Conservation (phyloP, 176 grass and related monocot genomes). For the Eleusine indica region DNA sequence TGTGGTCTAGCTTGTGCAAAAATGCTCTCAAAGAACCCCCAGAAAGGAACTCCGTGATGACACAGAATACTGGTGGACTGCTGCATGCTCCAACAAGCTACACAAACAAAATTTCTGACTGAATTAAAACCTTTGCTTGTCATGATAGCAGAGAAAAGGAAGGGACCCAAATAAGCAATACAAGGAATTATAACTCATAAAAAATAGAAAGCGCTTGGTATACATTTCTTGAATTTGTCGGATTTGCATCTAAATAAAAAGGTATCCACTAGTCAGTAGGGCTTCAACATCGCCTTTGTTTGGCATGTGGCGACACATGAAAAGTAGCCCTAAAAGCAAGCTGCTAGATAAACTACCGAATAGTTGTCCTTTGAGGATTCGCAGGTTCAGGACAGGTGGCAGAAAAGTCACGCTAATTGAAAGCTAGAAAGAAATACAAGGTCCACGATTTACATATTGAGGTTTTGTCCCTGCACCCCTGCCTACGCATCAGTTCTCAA, state of each 20-base stretch:
- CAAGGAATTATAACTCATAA: neutral
- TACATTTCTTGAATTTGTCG: constrained; percentile 7
- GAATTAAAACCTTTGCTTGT: neutral
- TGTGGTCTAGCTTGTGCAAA: constrained; percentile 82
- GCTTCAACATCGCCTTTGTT: neutral
- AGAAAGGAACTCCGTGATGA: constrained; percentile 84
- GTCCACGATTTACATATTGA: neutral
- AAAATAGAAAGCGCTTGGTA: neutral
- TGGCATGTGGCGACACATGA: neutral
- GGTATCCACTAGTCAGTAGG: neutral
- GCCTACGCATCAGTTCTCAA: too few species aligned
- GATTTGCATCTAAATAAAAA: neutral
- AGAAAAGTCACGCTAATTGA: neutral
- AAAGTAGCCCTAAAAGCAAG: constrained; percentile 7
- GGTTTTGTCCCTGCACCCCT: too few species aligned
- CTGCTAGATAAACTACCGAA: neutral
- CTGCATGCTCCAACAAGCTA: constrained; percentile 79
- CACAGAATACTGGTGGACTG: constrained; percentile 70
- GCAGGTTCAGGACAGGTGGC: neutral
- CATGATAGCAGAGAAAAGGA: constrained; percentile 13
- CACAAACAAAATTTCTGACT: constrained; percentile 31
- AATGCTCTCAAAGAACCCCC: constrained; percentile 83
- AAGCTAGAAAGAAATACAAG: neutral
- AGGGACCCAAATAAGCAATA: constrained; percentile 11
- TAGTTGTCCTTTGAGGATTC: neutral